Conservation (phyloP, 2,329 filamentous ascomycete species). For the Pseudogymnoascus sp. region DNA sequence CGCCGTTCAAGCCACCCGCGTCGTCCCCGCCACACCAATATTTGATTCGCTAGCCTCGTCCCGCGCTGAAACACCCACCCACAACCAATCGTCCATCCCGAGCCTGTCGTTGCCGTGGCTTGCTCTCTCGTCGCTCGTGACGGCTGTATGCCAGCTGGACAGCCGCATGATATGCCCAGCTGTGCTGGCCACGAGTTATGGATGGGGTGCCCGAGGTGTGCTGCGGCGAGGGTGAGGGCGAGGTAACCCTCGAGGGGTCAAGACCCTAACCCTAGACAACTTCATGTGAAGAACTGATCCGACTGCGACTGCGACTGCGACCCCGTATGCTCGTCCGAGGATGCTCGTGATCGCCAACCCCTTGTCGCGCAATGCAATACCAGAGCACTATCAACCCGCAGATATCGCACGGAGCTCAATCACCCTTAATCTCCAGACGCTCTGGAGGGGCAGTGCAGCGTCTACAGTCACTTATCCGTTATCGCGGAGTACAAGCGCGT, state of each 20-base stretch:
- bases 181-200: slow-evolving; percentile 1
- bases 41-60: slow-evolving; percentile 3
- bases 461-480: neutral
- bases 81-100: neutral
- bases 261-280: neutral
- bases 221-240: neutral
- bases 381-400: neutral
- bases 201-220: slow-evolving; percentile 1
- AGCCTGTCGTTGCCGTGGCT: neutral
- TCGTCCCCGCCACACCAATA: slow-evolving; percentile 6
- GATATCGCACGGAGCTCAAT: neutral
- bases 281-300: neutral
- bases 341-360: neutral
- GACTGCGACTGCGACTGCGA: neutral
- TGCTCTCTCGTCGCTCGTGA: neutral
- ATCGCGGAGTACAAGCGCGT: neutral
- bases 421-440: slow-evolving; percentile 3
- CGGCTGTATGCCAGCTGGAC: neutral
- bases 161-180: slow-evolving; percentile 2
- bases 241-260: neutral
- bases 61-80: neutral
- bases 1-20: slow-evolving; percentile 4
- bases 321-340: neutral
- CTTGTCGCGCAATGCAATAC: neutral
- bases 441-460: neutral